Base-by-base conservation (phyloP, 2,329 filamentous ascomycete genomes). In the Pseudogymnoascus sp. region DNA sequence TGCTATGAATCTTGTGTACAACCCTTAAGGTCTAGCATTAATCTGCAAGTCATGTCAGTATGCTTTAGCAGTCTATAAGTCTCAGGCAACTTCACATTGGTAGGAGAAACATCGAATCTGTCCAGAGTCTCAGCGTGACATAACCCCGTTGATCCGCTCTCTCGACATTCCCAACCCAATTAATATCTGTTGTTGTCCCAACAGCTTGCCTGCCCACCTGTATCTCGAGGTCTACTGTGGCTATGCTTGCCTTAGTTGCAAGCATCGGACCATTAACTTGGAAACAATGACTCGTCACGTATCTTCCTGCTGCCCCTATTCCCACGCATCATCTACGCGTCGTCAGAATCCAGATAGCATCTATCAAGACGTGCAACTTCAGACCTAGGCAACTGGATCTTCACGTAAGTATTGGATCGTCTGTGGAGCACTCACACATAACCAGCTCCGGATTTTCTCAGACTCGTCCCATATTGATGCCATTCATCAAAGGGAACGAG, bases 241-340 rank as follows among this genome's bases (percentile, higher is more conserved):
- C 4, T 62, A 43, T 62, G 60, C 60, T 62, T 62, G 60, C 36
- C 60, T 39, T 39, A 43, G 10, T 23, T 62, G 60, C 19, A 41
- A 21, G 28, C 23, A 3, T 62, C 60, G 14, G 31, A 62, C 60
- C 13, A 62, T 48, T 14, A 43, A 62, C 60, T 36, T 41, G 14
- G 60, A 62, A 21, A 43, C 28, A 6, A 41, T 41, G 8, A 41
- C 60, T 62, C 60, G 60, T 5, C 11, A 62, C 14, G 13, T n/a
- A 39, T 62, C 36, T 48, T 62, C 60, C 14, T 41, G 19, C 19
- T 39, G 19, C 1, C 60, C 28, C 28, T 16, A 6, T 43, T 1
- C 1, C 45, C 31, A 41, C 19, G 6, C n/a, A 41, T 31, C n/a
- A 45, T 62, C 61, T 45, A 14, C 37, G 25, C 36, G 61, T 45